These are phyloP conservation scores for Nakaseomyces bracarensis DNA, from an alignment of 1,139 yeast species.

Conservation along the genomic window DNA sequence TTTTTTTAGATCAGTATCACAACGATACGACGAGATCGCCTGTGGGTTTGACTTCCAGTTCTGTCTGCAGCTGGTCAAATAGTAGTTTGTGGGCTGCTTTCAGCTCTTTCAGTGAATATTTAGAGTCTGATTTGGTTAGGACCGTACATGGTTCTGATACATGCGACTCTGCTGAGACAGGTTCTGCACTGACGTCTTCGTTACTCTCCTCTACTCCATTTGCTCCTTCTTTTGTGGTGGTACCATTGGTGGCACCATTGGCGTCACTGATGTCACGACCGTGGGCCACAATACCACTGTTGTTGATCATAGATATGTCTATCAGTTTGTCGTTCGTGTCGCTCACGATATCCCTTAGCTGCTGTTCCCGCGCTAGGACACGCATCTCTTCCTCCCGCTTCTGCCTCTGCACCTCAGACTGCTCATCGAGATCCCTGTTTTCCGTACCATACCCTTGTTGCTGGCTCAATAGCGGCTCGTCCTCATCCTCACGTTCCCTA, in stretches of 20 bases:
- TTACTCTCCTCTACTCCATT: neutral
- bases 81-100: neutral
- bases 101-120: neutral
- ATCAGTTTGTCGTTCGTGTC: slow-evolving; percentile 34
- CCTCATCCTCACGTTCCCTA: slow-evolving; percentile 15
- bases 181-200: neutral
- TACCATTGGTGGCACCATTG: neutral
- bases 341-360: slow-evolving; percentile 34
- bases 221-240: too few relatives aligned
- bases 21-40: slow-evolving; percentile 1
- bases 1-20: neutral
- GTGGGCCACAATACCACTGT: slow-evolving; percentile 30
- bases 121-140: neutral
- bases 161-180: neutral
- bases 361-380: slow-evolving; percentile 30
- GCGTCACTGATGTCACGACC: slow-evolving; percentile 10
- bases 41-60: slow-evolving; percentile 4
- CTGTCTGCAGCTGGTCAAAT: slow-evolving; percentile 3
- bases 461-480: slow-evolving; percentile 24
- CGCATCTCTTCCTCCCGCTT: slow-evolving; percentile 27
- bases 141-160: neutral
- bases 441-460: slow-evolving; percentile 29
- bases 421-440: slow-evolving; percentile 13
- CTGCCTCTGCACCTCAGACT: slow-evolving; percentile 2
- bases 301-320: slow-evolving; percentile 31